Conservation (phyloP, 257 asterid genomes). For the Prunella vulgaris region DNA sequence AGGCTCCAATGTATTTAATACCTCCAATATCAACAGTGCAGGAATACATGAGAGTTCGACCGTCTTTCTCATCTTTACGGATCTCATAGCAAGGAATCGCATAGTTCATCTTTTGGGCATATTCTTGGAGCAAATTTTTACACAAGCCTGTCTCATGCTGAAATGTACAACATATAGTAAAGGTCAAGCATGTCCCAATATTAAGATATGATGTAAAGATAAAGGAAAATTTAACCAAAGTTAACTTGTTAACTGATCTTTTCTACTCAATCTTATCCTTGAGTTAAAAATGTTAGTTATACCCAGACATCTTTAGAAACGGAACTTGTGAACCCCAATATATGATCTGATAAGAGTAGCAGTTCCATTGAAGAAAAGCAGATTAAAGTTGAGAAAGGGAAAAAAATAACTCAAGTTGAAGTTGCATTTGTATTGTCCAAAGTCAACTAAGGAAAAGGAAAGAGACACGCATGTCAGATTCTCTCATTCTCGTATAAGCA, state of each 20-base stretch:
- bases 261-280: constrained; percentile 1
- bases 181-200: not conserved
- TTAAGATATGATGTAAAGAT: not conserved
- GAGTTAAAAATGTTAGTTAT: not conserved
- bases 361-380: not conserved
- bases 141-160: constrained; percentile 97
- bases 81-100: constrained; percentile 72
- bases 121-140: constrained; percentile 90
- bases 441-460: not conserved
- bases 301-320: not conserved
- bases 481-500: too few relatives aligned
- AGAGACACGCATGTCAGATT: not conserved
- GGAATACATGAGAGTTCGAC: constrained; percentile 36
- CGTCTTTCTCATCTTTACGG: constrained; percentile 39
- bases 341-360: not conserved
- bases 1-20: constrained; percentile 71
- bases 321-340: not conserved
- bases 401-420: not conserved
- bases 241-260: not conserved
- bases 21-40: constrained; percentile 79
- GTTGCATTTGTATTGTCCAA: not conserved
- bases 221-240: not conserved
- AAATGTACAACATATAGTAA: constrained; percentile 20
- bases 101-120: constrained; percentile 90
- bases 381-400: not conserved